phyloP scores from a whole-genome alignment of 495 filamentous ascomycete genomes.

The Cercophora samala region DNA sequence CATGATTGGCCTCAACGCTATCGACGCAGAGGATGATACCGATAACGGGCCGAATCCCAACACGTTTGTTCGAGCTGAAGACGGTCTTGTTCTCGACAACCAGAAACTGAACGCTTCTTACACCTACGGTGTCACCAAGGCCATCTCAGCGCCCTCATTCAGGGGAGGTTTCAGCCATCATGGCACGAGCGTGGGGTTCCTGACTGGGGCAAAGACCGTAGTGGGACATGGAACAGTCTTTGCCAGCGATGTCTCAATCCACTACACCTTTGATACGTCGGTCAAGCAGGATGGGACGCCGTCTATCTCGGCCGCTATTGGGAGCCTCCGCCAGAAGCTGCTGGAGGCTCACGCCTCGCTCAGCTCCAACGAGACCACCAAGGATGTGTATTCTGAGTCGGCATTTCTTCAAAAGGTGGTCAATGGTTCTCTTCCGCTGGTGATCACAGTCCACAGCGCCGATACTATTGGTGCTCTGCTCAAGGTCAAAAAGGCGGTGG shows the following conservation, averaged over 20 bases:
- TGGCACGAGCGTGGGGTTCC: constrained; percentile 47
- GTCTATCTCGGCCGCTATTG: constrained; percentile 41
- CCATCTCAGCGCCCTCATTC: constrained; percentile 44
- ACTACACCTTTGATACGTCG: constrained; percentile 41
- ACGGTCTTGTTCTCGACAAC: constrained; percentile 43
- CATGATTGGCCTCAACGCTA: constrained; percentile 54
- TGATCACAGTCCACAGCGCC: constrained; percentile 45
- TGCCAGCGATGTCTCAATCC: constrained; percentile 40
- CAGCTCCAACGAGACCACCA: constrained; percentile 17
- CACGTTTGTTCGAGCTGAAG: constrained; percentile 45
- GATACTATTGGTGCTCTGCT: constrained; percentile 43
- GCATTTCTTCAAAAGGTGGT: constrained; percentile 41
- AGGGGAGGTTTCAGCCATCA: constrained; percentile 35
- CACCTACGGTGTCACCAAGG: constrained; percentile 46
- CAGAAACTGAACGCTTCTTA: constrained; percentile 44
- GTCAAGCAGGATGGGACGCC: constrained; percentile 34
- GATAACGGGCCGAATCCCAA: constrained; percentile 41
- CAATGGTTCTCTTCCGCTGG: constrained; percentile 36
- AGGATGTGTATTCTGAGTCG: constrained; percentile 39
- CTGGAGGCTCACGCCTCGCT: constrained; percentile 31
- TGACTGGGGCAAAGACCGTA: constrained; percentile 36
- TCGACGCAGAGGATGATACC: constrained; percentile 50
- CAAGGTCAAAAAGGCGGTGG: constrained; percentile 39
- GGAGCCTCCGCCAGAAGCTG: constrained; percentile 41
- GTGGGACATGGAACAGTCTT: constrained; percentile 40